Conservation (phyloP, 2,329 filamentous ascomycete genomes). For the Akanthomyces lecanii region DNA sequence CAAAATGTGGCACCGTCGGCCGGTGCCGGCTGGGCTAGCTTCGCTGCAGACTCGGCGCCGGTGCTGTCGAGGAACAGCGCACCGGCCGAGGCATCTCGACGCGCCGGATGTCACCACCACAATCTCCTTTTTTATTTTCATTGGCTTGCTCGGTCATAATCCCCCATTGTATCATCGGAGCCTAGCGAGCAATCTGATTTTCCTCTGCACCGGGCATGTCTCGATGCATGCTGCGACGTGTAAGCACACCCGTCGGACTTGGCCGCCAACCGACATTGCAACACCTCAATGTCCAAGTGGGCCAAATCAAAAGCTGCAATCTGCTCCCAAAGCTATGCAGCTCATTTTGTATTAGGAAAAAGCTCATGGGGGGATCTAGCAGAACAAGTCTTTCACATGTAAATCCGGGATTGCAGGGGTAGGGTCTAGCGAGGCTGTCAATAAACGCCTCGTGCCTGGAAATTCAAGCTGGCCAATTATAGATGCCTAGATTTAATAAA, state of each 20-base stretch:
- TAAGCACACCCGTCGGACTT: slow-evolving; percentile 8
- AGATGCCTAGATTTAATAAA: background rate
- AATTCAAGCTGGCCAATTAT: background rate
- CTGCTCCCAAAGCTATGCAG: background rate
- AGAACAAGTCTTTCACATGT: background rate
- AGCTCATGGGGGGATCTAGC: background rate
- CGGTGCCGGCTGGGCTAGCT: slow-evolving; percentile 12
- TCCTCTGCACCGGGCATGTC: background rate
- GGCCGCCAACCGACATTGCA: slow-evolving; percentile 1
- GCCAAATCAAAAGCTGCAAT: background rate
- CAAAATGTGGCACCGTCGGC: slow-evolving; percentile 13
- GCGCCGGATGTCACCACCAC: background rate
- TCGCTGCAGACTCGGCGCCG: background rate
- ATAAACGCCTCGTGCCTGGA: background rate
- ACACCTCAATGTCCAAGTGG: background rate
- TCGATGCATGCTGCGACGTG: background rate
- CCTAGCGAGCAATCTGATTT: background rate
- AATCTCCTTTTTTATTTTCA: background rate
- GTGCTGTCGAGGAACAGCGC: background rate
- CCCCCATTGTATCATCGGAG: background rate
- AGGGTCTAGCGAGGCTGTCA: background rate
- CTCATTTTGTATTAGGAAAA: background rate
- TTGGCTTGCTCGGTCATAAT: background rate
- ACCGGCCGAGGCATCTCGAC: background rate
- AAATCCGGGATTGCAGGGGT: background rate